phyloP scores from a whole-genome alignment of 805 yeast genomes.

The Wickerhamomyces queroliae region DNA sequence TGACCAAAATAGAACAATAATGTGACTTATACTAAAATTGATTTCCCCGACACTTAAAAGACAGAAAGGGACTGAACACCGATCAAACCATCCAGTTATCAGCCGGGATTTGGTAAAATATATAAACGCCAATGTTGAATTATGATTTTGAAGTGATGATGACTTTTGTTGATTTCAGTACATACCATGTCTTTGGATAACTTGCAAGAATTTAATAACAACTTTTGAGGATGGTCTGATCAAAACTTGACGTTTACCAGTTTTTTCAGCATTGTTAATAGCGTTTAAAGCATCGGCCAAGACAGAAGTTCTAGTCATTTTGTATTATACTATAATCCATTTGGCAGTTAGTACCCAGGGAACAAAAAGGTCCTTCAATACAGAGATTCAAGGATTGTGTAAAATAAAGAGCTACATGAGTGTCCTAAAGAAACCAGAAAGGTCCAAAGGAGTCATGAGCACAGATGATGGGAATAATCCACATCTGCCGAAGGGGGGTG shows the following conservation, averaged over 20 bases:
- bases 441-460: constrained; percentile 44
- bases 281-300: constrained; percentile 94
- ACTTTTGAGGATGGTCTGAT: constrained; percentile 98
- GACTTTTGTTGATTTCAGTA: constrained; percentile 83
- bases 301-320: constrained; percentile 92
- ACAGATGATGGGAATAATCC: constrained; percentile 8
- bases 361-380: constrained; percentile 7
- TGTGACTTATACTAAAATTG: constrained; percentile 9
- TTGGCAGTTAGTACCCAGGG: too few species aligned
- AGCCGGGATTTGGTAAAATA: constrained; percentile 53
- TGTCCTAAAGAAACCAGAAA: constrained; percentile 32
- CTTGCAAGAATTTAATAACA: constrained; percentile 92
- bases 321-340: too few species aligned
- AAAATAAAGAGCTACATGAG: constrained; percentile 36
- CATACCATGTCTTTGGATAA: constrained; percentile 86
- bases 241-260: constrained; percentile 97
- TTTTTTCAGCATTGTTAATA: constrained; percentile 95
- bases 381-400: neutral
- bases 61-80: constrained; percentile 87
- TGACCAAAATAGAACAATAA: constrained; percentile 5
- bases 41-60: constrained; percentile 97
- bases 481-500: constrained; percentile 22
- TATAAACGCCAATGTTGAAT: neutral
- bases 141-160: constrained; percentile 46
- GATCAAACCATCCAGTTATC: constrained; percentile 98